Conservation (phyloP, 768 basidiomycete species). For the Tylopilus vinaceipallidus region DNA sequence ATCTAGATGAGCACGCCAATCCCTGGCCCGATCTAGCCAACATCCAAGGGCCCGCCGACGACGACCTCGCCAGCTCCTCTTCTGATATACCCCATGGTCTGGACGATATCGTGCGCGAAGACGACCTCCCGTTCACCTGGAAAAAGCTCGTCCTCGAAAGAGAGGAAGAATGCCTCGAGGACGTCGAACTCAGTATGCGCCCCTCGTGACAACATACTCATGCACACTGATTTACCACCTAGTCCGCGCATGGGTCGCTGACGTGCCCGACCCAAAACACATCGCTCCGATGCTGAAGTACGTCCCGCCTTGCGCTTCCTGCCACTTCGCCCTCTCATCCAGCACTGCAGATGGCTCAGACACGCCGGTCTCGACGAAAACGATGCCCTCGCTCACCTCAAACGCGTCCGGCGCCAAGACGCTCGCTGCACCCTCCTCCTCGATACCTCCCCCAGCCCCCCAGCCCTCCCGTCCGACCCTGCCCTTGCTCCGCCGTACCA, state of each 20-base stretch:
- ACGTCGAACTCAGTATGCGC: slow-evolving; percentile 41
- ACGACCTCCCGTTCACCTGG: slow-evolving; percentile 63
- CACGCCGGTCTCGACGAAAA: slow-evolving; percentile 53
- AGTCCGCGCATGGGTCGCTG: slow-evolving; percentile 80
- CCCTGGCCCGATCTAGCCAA: slow-evolving; percentile 7
- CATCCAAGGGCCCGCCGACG: no score
- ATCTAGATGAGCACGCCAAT: background rate
- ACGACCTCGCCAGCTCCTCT: background rate
- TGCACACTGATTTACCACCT: no score
- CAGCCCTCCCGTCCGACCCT: slow-evolving; percentile 48
- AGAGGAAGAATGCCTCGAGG: slow-evolving; percentile 58
- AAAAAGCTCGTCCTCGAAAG: slow-evolving; percentile 55
- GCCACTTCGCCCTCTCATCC: background rate
- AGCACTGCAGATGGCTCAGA: slow-evolving; percentile 65
- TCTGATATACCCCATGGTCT: slow-evolving; percentile 35
- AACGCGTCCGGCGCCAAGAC: slow-evolving; percentile 63
- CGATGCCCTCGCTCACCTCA: slow-evolving; percentile 67
- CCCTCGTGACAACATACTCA: no score
- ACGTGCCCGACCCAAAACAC: slow-evolving; percentile 59
- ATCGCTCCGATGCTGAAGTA: slow-evolving; percentile 66
- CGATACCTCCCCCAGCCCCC: slow-evolving; percentile 38
- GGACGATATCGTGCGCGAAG: slow-evolving; percentile 51
- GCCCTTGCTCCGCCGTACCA: slow-evolving; percentile 52
- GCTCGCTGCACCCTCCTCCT: slow-evolving; percentile 56
- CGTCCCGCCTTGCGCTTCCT: slow-evolving; percentile 4